Conservation (phyloP, 2,329 filamentous ascomycete genomes). For the Boeremia lycopersici region DNA sequence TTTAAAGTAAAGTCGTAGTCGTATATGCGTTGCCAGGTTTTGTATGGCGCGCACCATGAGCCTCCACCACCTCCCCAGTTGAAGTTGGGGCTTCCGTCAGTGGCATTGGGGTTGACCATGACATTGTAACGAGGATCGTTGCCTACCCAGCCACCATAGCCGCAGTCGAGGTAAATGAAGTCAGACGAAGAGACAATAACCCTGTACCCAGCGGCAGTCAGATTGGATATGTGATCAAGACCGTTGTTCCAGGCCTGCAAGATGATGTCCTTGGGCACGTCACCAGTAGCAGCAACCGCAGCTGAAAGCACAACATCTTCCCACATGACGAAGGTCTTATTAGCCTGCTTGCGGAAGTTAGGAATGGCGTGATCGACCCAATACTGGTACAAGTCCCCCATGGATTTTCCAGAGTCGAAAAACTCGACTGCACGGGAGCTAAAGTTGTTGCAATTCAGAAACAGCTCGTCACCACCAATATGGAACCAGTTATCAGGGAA, state of each 20-base stretch:
- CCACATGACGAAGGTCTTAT: constrained; percentile 64
- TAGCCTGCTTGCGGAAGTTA: constrained; percentile 53
- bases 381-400: constrained; percentile 60
- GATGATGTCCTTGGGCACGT: constrained; percentile 58
- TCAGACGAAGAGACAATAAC: constrained; percentile 63
- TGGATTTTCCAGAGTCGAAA: constrained; percentile 58
- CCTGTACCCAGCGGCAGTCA: constrained; percentile 58
- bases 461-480: constrained; percentile 62
- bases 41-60: constrained; percentile 65
- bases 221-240: constrained; percentile 57
- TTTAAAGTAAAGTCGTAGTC: constrained; percentile 62
- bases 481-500: constrained; percentile 63
- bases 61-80: constrained; percentile 62
- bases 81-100: constrained; percentile 53
- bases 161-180: constrained; percentile 64
- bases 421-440: constrained; percentile 57
- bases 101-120: constrained; percentile 56
- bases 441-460: constrained; percentile 64
- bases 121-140: constrained; percentile 64
- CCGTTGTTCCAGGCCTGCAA: constrained; percentile 64
- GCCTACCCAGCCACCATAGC: constrained; percentile 59
- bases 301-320: constrained; percentile 57
- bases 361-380: constrained; percentile 61
- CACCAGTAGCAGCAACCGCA: constrained; percentile 51
- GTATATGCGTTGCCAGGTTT: constrained; percentile 66